phyloP scores from a whole-genome alignment of 257 asterid genomes.

The Petunia secreta region DNA sequence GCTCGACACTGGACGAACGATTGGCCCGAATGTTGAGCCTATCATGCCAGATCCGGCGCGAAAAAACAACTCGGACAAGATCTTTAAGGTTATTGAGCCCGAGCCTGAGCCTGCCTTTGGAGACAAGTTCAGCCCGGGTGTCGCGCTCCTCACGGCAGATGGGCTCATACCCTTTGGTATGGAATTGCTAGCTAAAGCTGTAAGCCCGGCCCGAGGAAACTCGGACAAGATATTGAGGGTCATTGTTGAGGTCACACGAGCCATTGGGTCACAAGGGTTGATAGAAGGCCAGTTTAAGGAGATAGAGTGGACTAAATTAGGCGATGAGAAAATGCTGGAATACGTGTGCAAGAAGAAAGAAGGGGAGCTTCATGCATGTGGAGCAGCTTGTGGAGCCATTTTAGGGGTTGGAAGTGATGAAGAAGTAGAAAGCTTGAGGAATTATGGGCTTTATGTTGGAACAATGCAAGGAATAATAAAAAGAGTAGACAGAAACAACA shows the following conservation, averaged over 20 bases:
- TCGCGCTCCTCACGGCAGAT: slow-evolving; percentile 69
- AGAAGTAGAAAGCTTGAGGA: slow-evolving; percentile 57
- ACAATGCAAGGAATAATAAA: slow-evolving; percentile 46
- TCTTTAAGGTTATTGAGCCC: background rate
- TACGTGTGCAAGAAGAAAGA: slow-evolving; percentile 52
- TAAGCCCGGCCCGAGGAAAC: slow-evolving; percentile 27
- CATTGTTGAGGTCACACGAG: slow-evolving; percentile 50
- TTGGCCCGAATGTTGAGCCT: background rate
- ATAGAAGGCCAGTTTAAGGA: slow-evolving; percentile 50
- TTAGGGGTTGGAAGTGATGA: slow-evolving; percentile 69
- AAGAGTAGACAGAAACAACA: slow-evolving; percentile 30
- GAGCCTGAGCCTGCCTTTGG: background rate
- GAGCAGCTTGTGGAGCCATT: slow-evolving; percentile 82
- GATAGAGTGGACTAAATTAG: slow-evolving; percentile 14
- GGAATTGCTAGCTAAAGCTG: slow-evolving; percentile 55
- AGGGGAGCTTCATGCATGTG: slow-evolving; percentile 66
- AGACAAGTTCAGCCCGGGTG: slow-evolving; percentile 55
- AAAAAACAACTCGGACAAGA: too few relatives aligned
- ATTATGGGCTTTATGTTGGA: slow-evolving; percentile 58
- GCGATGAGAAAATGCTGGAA: slow-evolving; percentile 29
- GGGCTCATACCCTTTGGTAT: slow-evolving; percentile 61
- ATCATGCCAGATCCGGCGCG: background rate
- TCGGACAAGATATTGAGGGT: slow-evolving; percentile 52
- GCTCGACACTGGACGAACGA: background rate
- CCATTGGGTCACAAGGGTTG: slow-evolving; percentile 58